Base-by-base conservation (phyloP, 2,329 filamentous ascomycete species). In the Ceratocystis lukuohia region DNA sequence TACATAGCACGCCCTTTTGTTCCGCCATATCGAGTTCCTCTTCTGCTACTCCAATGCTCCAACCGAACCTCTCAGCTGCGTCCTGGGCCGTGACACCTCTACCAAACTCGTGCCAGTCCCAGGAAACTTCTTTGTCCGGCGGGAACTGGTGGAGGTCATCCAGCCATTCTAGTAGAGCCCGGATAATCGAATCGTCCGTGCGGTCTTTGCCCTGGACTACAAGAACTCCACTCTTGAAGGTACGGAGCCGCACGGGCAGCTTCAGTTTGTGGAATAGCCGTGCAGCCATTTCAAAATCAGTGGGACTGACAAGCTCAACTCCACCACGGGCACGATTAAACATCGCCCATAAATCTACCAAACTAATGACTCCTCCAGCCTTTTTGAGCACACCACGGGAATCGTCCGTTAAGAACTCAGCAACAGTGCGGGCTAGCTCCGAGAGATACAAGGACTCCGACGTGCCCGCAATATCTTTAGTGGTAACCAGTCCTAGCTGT, bases 21-120 rank as follows among this genome's bases (percentile, higher is more conserved):
- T 99, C 94, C 0, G 92, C 92, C 93, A 99, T 96, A 74, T 96
- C 89, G 12, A 99, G 80, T 76, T 99, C 94, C 74, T 97, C 94
- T 68, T 88, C 89, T 1, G 94, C 94, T 25, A 99, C 93, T 7
- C 94, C 94, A 6, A 99, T 88, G 74, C 94, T 97, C 94, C 94
- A 99, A 5, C 92, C 90, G 75, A 99, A 99, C 62, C 85, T 81
- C 74, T 95, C 89, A 0, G 94, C 94, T 0, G 86, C 84, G 72
- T 97, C 92, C 73, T 94, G 89, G 1, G 91, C 91, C 15, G 91
- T 96, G 33, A 97, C 86, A 8, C 94, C 91, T 66, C 87, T 83
- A 0, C 94, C 92, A 74, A 91, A 96, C 50, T 79, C 72, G 61
- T 80, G 80, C 88, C 87, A 90, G 71, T 95, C 87, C 89, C 89